Evolutionary conservation across 495 filamentous ascomycete genomes (phyloP), one percentile per base, ranked within the genome.

Genomic region (Pyrenopolyporus hunteri): DNA sequence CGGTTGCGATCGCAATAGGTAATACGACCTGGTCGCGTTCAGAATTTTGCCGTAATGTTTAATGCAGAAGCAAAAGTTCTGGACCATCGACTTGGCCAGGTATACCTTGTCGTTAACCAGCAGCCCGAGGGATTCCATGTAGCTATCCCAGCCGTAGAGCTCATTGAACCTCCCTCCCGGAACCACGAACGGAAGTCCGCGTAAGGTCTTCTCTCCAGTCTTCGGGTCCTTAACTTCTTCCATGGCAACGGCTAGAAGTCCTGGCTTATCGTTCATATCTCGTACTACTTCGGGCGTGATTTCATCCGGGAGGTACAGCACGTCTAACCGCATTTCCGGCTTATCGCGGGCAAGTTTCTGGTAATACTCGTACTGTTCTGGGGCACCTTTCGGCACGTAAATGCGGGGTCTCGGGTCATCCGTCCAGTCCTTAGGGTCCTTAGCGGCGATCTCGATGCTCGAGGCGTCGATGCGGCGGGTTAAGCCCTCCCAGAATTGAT

Each of bases 141-240:
- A 98, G 69, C 90, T 95, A 72, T 98, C 94, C 94, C 94, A 98
- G 11, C 84, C 91, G 68, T 98, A 98, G 17, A 98, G 73, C 70
- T 98, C 94, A 74, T 98, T 98, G 84, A 98, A 98, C 20, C 94
- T 83, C 11, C 93, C 94, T 31, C 94, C 95, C 0, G 94, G 94
- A 16, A 98, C 94, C 16, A 98, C 91, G 66, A 97, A 98, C 0
- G 94, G 94, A 39, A 93, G 81, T 25, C 95, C 94, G n/a, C 76
- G 74, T 5, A 92, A 71, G 1, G 86, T 85, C 51, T 80, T 84
- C 67, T 88, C 76, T 11, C 84, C 85, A 8, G 89, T 90, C 7
- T 73, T 68, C 2, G 82, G 79, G 67, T 94, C 86, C 10, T 77
- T 64, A 37, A 78, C 75, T 58, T 90, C 82, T 56, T 95, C 86